Base-by-base conservation (phyloP, 2,329 filamentous ascomycete species). In the Calonectria ilicicola region DNA sequence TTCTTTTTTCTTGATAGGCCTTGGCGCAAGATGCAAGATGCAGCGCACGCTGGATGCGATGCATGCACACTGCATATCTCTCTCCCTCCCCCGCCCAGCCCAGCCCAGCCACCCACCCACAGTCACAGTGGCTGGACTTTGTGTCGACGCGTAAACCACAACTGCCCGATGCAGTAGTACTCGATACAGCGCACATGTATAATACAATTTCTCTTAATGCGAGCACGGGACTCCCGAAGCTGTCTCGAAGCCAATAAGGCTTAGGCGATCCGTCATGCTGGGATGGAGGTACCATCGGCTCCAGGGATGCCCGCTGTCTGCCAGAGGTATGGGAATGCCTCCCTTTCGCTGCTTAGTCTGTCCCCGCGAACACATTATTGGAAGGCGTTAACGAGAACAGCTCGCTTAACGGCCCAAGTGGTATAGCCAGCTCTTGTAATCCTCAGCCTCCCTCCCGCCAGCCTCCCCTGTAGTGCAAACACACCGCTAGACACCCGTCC, bases 401-500 rank as follows among this genome's bases (percentile, higher is more conserved):
- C 53, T 60, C 53, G 32, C 53, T 60, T 60, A 60, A 10, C 15
- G 19, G 21, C 8, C 29, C 19, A 23, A 15, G 12, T 10, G 19
- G 8, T 23, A 40, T 58, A 58, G 53, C 21, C 21, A n/a, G 14
- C 12, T 60, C 9, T 21, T 23, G 32, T 26, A 23, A 26, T 40
- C 44, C 44, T 60, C 32, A 26, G 32, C 32, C 53, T 38, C 32
- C 19, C 51, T 38, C 12, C 7, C 47, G 46, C 65, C 49, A 68
- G 17, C 42, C 56, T 32, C 58, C 56, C 19, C 21, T 32, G 58
- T 51, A 60, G 40, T 53, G 66, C 46, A 63, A 40, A 69, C 66
- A 69, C 66, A 69, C 56, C 66, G 66, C 66, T 56, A 69, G 35
- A 64, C 29, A 3, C 23, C 15, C 19, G 21, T 32, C 19, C 60